phyloP scores from a whole-genome alignment of 345 rosid species.

The Kernera saxatilis region DNA sequence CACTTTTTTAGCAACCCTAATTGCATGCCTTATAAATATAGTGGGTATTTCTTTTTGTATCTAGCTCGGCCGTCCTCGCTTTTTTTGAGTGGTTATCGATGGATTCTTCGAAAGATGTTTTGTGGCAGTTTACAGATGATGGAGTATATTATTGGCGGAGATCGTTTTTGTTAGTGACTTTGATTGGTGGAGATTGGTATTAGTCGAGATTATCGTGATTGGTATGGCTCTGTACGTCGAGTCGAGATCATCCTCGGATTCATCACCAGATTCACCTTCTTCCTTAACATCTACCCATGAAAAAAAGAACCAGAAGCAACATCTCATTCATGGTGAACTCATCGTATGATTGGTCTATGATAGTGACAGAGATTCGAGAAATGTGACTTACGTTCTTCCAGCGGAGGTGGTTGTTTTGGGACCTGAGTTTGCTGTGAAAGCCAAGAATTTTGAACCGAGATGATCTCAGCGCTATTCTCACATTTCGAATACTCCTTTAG shows the following conservation, averaged over 20 bases:
- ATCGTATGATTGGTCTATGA: background rate
- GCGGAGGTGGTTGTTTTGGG: slow-evolving; percentile 42
- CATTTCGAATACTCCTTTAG: slow-evolving; percentile 78
- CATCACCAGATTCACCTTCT: slow-evolving; percentile 39
- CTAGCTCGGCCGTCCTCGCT: no score
- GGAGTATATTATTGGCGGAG: no score
- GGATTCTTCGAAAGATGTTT: no score
- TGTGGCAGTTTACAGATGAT: no score
- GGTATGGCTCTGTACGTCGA: no score
- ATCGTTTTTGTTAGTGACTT: no score
- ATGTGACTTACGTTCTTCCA: slow-evolving; percentile 37
- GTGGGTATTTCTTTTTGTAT: no score
- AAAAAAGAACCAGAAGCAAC: background rate
- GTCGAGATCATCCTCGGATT: slow-evolving; percentile 33
- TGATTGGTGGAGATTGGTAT: no score
- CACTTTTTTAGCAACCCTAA: no score
- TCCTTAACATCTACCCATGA: slow-evolving; percentile 16
- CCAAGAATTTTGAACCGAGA: slow-evolving; percentile 83
- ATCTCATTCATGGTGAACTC: background rate
- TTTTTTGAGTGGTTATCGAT: no score
- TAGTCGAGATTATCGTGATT: no score
- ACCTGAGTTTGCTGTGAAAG: slow-evolving; percentile 64
- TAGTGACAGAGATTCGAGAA: background rate
- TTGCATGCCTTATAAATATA: no score
- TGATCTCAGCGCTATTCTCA: slow-evolving; percentile 66